These are phyloP conservation scores for Globisporangium solare DNA, from an alignment of 352 stramenopile species.

Conservation along the genomic window DNA sequence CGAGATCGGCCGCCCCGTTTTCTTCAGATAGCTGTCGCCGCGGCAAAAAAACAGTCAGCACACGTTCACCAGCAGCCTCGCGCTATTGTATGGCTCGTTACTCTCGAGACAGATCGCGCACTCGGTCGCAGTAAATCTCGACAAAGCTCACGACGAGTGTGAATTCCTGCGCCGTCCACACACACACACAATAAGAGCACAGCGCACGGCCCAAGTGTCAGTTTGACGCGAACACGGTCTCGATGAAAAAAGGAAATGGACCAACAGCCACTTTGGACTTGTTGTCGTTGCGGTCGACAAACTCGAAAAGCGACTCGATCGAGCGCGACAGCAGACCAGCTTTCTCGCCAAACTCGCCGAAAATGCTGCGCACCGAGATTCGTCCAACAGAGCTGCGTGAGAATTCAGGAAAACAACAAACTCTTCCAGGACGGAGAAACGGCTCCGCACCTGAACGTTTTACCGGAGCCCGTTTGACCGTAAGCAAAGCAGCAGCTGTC, in stretches of 20 bases:
- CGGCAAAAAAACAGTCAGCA: background rate
- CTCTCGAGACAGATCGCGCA: constrained; percentile 88
- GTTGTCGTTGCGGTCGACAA: constrained; percentile 58
- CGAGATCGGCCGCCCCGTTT: constrained; percentile 53
- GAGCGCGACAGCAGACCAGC: constrained; percentile 84
- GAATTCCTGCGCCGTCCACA: constrained; percentile 39
- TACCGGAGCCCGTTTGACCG: constrained; percentile 82
- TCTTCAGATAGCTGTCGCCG: constrained; percentile 58
- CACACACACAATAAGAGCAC: too few relatives aligned
- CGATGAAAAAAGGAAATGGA: too few relatives aligned
- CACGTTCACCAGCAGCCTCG: too few relatives aligned
- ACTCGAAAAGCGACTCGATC: constrained; percentile 88
- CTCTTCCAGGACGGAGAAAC: too few relatives aligned
- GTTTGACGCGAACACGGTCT: too few relatives aligned
- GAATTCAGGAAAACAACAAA: background rate
- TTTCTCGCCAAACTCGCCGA: constrained; percentile 83
- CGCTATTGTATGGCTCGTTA: constrained; percentile 21
- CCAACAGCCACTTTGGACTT: constrained; percentile 41
- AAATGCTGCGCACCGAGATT: constrained; percentile 52
- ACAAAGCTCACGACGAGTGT: constrained; percentile 89
- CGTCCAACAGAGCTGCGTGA: constrained; percentile 5
- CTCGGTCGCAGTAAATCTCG: constrained; percentile 93
- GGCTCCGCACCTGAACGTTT: constrained; percentile 69
- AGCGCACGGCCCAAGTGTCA: too few relatives aligned
- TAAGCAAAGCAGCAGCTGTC: constrained; percentile 94